Conservation (phyloP, 371 early-diverging fungal genomes). For the Mortierella sp. region DNA sequence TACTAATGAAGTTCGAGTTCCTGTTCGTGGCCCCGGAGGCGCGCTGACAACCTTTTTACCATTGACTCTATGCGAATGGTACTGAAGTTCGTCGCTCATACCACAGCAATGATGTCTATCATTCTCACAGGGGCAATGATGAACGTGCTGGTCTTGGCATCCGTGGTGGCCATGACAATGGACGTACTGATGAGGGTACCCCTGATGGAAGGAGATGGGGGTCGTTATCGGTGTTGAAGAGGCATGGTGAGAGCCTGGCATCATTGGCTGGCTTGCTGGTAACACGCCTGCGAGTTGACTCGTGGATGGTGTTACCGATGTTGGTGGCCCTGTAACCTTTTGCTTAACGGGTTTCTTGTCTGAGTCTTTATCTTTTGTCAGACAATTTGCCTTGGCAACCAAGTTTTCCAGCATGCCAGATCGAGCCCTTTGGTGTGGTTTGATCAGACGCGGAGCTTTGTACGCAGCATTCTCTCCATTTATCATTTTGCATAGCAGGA, state of each 20-base stretch:
- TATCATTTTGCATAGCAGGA: conserved; percentile 76
- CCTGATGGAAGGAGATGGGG: neutral
- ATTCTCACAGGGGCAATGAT: neutral
- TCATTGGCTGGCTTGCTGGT: neutral
- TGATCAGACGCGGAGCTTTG: conserved; percentile 73
- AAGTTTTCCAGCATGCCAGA: conserved; percentile 60
- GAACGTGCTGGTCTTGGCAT: neutral
- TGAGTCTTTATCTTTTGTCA: conserved; percentile 39
- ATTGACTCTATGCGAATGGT: neutral
- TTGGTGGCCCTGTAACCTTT: conserved; percentile 5
- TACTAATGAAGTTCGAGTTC: conserved; percentile 23
- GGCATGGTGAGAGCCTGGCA: neutral
- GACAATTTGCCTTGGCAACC: conserved; percentile 54
- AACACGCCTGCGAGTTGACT: neutral
- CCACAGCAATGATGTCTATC: conserved; percentile 6
- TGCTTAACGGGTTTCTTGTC: conserved; percentile 34
- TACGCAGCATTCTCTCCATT: conserved; percentile 83
- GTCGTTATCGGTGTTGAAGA: neutral
- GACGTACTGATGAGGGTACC: neutral
- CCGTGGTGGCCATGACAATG: neutral
- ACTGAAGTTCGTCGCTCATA: conserved; percentile 1
- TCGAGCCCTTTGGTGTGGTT: conserved; percentile 67
- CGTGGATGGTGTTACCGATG: neutral
- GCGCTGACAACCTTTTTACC: conserved; percentile 6
- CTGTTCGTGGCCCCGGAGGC: conserved; percentile 2